phyloP scores from a whole-genome alignment of 441 rosid genomes.

The Erysimum cheiri region DNA sequence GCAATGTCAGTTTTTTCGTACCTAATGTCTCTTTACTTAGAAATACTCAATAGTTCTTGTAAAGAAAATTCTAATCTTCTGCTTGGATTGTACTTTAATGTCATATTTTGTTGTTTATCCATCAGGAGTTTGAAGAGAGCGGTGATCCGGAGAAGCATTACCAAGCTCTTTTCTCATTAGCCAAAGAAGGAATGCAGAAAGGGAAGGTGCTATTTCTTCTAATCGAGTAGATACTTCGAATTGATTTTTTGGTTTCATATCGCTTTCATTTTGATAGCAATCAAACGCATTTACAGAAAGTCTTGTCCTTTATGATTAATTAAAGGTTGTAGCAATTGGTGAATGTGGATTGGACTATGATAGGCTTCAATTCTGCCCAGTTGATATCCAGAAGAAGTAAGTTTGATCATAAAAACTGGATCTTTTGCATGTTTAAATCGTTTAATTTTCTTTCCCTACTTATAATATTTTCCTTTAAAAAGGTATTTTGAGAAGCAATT shows the following conservation, averaged over 20 bases:
- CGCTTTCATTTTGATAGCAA: neutral
- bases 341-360: slow-evolving; percentile 97
- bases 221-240: neutral
- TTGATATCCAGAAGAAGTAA: slow-evolving; percentile 82
- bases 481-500: slow-evolving; percentile 98
- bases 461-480: neutral
- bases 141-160: slow-evolving; percentile 91
- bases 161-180: slow-evolving; percentile 75
- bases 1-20: slow-evolving; percentile 58
- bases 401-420: slow-evolving; percentile 37
- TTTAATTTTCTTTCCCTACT: slow-evolving; percentile 17
- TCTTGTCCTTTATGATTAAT: neutral
- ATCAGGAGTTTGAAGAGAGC: slow-evolving; percentile 88
- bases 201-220: slow-evolving; percentile 68
- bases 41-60: neutral
- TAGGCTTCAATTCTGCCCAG: slow-evolving; percentile 89
- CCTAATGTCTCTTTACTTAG: slow-evolving; percentile 16
- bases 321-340: slow-evolving; percentile 92
- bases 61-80: neutral
- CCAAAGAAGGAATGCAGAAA: slow-evolving; percentile 82
- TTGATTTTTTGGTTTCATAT: neutral
- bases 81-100: slow-evolving; percentile 29
- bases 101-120: slow-evolving; percentile 26
- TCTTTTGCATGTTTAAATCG: slow-evolving; percentile 8
- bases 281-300: neutral